phyloP scores from a whole-genome alignment of 2,329 filamentous ascomycete genomes.

The Aspergillus spinulosporus region DNA sequence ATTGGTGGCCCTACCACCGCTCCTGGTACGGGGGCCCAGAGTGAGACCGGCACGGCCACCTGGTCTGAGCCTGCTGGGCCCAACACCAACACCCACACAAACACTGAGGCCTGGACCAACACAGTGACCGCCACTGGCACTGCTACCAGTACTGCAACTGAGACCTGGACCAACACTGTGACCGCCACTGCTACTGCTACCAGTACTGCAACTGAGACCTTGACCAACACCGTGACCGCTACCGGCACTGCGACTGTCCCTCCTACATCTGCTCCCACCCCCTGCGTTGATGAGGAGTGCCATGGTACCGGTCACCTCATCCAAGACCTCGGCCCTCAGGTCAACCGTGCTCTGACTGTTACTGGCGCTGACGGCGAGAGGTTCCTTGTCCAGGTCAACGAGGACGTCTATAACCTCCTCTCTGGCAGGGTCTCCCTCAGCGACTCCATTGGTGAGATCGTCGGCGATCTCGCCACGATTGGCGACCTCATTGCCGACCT shows the following conservation, averaged over 20 bases:
- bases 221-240: not conserved
- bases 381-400: constrained; percentile 24
- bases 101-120: not conserved
- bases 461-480: constrained; percentile 18
- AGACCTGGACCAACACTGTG: too few species aligned
- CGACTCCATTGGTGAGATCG: constrained; percentile 19
- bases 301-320: constrained; percentile 32
- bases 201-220: not conserved
- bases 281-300: constrained; percentile 11
- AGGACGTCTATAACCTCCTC: constrained; percentile 18
- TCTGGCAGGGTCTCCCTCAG: constrained; percentile 16
- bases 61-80: not conserved
- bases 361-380: constrained; percentile 29
- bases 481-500: constrained; percentile 24
- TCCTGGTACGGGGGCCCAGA: too few species aligned
- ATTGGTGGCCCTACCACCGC: not conserved
- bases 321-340: constrained; percentile 33
- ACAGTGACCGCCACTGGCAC: not conserved
- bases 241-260: not conserved
- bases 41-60: too few species aligned
- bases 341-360: constrained; percentile 34
- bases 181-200: not conserved
- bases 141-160: not conserved
- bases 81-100: not conserved
- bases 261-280: not conserved